Base-by-base conservation (phyloP, 2,329 filamentous ascomycete species). In the Ophiostoma populinum region DNA sequence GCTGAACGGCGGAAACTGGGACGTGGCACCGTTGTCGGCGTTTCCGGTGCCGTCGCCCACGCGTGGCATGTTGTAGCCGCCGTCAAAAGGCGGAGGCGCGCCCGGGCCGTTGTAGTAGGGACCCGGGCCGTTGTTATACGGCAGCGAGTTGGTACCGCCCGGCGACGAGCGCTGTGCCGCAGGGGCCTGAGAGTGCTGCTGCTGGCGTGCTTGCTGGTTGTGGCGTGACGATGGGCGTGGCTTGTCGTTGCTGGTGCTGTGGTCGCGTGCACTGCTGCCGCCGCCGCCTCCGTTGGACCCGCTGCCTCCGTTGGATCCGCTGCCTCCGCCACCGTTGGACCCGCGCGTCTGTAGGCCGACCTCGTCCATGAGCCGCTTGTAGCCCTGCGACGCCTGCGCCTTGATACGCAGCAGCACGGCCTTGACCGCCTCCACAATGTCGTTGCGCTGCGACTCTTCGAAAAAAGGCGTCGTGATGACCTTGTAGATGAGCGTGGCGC, bases 351-450 rank as follows among this genome's bases (percentile, higher is more conserved):
- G 92, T 24, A 98, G 61, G 40, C 87, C 86, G 46, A 98, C 90
- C 53, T 98, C 90, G 49, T 98, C 90, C 90, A 98, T 98, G 40
- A 98, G 61, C 35, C 90, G 79, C 66, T 95, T 98, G 62, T 98
- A 98, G 35, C 90, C 90, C 58, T 95, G 90, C 42, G 77, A 80
- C 12, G 90, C 83, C 49, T 92, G 82, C 6, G 85, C 87, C 61
- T 94, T 94, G 56, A 95, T 77, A 48, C 80, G 79, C 22, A 87
- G 59, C 22, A 98, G 67, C 25, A 95, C 85, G 47, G 75, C 82
- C 50, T 87, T 83, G 34, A 98, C 82, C 39, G 85, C 94, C 49
- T 93, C 83, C 5, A 93, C 73, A 16, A 94, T 85, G 48, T 94
- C 81, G 30, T 68, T 63, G 32, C 90, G 79, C 51, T 94, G 86